Base-by-base conservation (phyloP, 1,284 basidiomycete genomes). In the Cerrena zonata region DNA sequence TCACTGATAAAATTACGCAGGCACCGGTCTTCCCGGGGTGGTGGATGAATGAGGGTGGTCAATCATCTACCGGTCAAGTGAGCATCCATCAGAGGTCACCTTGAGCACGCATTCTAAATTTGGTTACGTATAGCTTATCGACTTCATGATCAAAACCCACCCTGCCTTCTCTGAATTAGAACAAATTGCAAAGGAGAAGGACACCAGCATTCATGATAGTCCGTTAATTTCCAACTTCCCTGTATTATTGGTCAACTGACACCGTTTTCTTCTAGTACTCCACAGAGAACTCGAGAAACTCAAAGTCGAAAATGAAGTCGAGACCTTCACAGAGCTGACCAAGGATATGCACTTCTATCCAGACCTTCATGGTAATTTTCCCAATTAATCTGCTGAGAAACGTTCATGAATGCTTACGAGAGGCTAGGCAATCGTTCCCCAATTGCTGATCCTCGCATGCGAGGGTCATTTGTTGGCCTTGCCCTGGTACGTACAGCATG, bases 41-140 rank as follows among this genome's bases (percentile, higher is more conserved):
- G 85, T 94, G 95, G 96, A 97, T 98, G 93, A 99, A 96, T 63
- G 95, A 99, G 71, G 95, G 95, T 38, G 95, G 95, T 0, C 95
- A 99, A 69, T 96, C 93, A 18, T 95, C 94, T 0, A 99, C 95
- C 0, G 96, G 95, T n/a, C 94, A 96, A 72, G 85, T 84, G 52
- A 48, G 64, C 51, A 12, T 63, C 22, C 53, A 50, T 11, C 46
- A 27, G 30, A n/a, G 51, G 37, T 22, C 39, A 23, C 27, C 12
- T 23, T 45, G 34, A 47, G 40, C 21, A 21, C 37, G 30, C 30
- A 21, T 54, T 82, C 79, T 76, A 94, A n/a, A 92, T 94, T 58
- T 91, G 94, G 62, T 92, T 91, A 4, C 4, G 19, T 36, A 26
- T 55, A 91, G 85, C 77, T 97, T 22, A 94, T 97, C 57, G 93